Evolutionary conservation across 768 basidiomycete genomes (phyloP), one percentile per base, ranked within the genome.

Genomic region (Leccinum disarticulatum): DNA sequence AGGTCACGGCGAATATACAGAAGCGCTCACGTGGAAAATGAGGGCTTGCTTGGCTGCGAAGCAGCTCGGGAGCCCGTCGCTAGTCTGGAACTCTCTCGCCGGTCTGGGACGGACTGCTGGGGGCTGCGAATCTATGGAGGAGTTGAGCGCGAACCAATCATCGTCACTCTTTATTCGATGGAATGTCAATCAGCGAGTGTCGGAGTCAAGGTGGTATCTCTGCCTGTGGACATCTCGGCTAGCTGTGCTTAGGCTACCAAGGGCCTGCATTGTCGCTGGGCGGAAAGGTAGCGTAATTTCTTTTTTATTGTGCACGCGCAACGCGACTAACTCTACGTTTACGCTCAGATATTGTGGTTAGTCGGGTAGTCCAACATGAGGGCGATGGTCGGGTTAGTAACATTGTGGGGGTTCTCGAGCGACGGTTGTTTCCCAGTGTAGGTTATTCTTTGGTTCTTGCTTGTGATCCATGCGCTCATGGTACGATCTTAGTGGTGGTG

Each of bases 181-280:
- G 64, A 68, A 28, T 53, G 58, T 38, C 67, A 66, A 3, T 59
- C 41, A 6, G 64, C 67, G 30, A 61, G 13, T 27, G 27, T 27
- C 27, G 27, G 27, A 27, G 27, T 27, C 54, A 65, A 60, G 65
- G 25, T 22, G 22, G 14, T 22, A 17, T 41, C 30, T 4, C 7
- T 50, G n/a, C 57, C 59, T 31, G n/a, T 13, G 22, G 35, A 61
- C 13, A 58, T 14, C 10, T 6, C 17, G 19, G 30, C 51, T 38
- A 14, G 43, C 33, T 11, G 41, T 43, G 7, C 28, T 11, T 61
- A 59, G 15, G 55, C 13, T 30, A 17, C 61, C 11, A 61, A 58
- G 53, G 61, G 17, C 0, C 17, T 9, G 9, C 57, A 11, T 48
- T 6, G 30, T 60, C 19, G 51, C 52, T 15, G 52, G 28, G 8